Evolutionary conservation across 192 early-diverging fungal species (phyloP).

Genomic region (Podila epicladia): DNA sequence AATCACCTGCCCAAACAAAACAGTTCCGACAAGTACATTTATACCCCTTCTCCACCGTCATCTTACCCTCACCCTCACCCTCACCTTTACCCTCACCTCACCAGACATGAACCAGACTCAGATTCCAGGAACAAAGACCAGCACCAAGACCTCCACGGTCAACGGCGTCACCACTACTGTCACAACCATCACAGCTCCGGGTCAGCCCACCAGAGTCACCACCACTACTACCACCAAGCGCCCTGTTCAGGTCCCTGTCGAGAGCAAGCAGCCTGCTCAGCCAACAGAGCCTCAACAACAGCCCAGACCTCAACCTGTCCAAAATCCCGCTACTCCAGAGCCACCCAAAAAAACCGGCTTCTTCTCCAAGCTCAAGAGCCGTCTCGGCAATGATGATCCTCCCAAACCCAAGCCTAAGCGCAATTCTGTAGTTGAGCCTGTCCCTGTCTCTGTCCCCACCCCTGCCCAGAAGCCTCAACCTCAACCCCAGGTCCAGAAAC

Average conservation of each 20-base stretch:
- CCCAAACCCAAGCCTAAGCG: conserved; percentile 15
- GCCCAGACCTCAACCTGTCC: conserved; percentile 15
- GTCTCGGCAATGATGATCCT: neutral
- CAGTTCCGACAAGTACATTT: too few species aligned
- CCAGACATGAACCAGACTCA: conserved; percentile 27
- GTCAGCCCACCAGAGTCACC: conserved; percentile 43
- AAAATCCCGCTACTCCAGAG: neutral
- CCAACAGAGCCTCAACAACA: conserved; percentile 23
- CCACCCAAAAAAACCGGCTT: neutral
- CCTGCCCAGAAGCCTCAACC: conserved; percentile 16
- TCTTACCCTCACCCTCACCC: neutral
- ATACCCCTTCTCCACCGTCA: conserved; percentile 2
- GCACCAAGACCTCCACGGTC: conserved; percentile 45
- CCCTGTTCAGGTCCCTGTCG: conserved; percentile 15
- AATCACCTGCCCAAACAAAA: too few species aligned
- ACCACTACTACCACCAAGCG: conserved; percentile 41
- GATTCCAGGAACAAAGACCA: conserved; percentile 46
- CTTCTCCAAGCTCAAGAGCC: conserved; percentile 9
- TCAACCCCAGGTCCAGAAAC: conserved; percentile 4
- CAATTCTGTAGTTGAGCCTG: conserved; percentile 12
- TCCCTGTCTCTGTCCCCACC: neutral
- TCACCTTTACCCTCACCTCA: too few species aligned
- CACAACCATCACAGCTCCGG: conserved; percentile 32
- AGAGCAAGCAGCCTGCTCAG: conserved; percentile 14
- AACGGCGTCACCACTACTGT: conserved; percentile 41